These are phyloP conservation scores for Ophiocordyceps unilateralis DNA, from an alignment of 2,329 filamentous ascomycete species.

Conservation along the genomic window DNA sequence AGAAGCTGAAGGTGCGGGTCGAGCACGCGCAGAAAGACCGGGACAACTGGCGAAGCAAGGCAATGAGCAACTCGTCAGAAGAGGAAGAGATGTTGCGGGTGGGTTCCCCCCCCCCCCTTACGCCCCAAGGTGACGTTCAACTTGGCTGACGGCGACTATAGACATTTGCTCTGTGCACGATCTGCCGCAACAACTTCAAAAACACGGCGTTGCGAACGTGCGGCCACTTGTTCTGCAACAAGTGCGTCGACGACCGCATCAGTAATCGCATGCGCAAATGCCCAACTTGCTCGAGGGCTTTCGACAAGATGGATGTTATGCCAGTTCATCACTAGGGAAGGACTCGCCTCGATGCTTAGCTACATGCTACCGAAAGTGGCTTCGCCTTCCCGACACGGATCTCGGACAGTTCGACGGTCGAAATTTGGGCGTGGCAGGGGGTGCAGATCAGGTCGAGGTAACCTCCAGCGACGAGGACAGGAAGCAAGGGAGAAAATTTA, in stretches of 20 bases:
- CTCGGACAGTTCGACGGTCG: background rate
- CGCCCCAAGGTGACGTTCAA: too few species aligned
- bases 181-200: constrained; percentile 87
- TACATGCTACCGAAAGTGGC: background rate
- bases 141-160: constrained; percentile 5
- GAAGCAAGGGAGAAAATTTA: background rate
- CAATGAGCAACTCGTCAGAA: constrained; percentile 60
- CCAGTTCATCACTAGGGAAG: constrained; percentile 32
- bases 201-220: constrained; percentile 87
- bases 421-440: background rate
- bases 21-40: constrained; percentile 68
- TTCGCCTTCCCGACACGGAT: background rate
- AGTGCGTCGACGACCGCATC: constrained; percentile 79
- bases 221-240: constrained; percentile 84
- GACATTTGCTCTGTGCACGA: constrained; percentile 52
- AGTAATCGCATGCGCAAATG: constrained; percentile 87
- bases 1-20: constrained; percentile 61
- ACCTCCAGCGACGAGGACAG: background rate
- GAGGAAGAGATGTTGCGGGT: constrained; percentile 78
- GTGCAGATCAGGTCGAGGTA: too few species aligned
- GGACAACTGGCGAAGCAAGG: constrained; percentile 73
- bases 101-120: constrained; percentile 27
- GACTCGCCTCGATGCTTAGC: background rate
- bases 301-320: constrained; percentile 86
- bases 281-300: constrained; percentile 80